phyloP scores from a whole-genome alignment of 2,329 filamentous ascomycete genomes.

The Graphilbum ipis-grandicollis region DNA sequence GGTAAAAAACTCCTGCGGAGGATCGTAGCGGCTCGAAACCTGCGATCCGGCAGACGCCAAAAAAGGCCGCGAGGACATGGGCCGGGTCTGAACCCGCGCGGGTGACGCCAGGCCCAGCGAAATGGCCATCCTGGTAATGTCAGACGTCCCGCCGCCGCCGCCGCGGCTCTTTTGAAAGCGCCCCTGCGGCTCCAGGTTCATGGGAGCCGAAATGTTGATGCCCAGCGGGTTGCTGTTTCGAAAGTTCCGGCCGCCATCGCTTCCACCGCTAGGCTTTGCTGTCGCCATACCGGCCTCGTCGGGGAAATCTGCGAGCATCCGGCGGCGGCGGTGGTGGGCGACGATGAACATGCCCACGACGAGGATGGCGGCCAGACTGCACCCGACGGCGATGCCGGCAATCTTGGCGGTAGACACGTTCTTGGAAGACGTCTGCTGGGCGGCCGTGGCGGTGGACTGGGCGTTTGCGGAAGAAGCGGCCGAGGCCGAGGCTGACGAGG shows the following conservation, averaged over 20 bases:
- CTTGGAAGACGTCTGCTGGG: too few species aligned
- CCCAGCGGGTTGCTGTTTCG: slow-evolving; percentile 5
- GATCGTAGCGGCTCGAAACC: too few species aligned
- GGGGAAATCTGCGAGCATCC: not conserved
- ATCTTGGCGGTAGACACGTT: not conserved
- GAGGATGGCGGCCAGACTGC: not conserved
- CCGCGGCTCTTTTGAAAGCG: not conserved
- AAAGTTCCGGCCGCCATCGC: too few species aligned
- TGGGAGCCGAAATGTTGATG: slow-evolving; percentile 24
- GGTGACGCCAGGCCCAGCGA: too few species aligned
- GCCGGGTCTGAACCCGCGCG: too few species aligned
- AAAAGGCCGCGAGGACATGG: too few species aligned
- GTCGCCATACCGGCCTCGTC: not conserved
- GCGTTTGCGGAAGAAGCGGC: too few species aligned
- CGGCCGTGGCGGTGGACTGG: too few species aligned
- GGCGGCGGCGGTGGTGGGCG: not conserved
- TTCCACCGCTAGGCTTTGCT: too few species aligned
- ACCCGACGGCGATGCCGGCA: not conserved
- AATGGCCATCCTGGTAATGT: slow-evolving; percentile 6
- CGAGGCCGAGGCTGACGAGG: too few species aligned
- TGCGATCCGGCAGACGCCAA: too few species aligned
- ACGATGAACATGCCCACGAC: not conserved
- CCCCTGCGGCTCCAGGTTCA: slow-evolving; percentile 14
- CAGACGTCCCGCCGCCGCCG: slow-evolving; percentile 1
- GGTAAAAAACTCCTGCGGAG: too few species aligned